A percentile compares a stretch with the other conserved stretches of the same genome.
phyloP scores from a whole-genome alignment of 2,329 filamentous ascomycete genomes.

The Pseudomassariella vexata region DNA sequence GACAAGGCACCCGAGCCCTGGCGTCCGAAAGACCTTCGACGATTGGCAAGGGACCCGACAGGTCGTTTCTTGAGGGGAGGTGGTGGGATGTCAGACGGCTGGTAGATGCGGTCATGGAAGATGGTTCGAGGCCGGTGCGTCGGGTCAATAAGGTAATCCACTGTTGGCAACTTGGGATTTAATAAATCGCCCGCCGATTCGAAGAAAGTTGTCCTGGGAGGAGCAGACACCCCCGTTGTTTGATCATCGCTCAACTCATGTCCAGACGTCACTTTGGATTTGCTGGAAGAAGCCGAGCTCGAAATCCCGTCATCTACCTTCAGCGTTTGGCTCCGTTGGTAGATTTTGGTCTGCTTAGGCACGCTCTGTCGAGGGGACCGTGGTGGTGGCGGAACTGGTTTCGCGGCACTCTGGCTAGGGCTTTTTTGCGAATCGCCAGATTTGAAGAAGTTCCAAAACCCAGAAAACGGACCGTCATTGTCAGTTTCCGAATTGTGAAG shows the following conservation, averaged over 20 bases:
- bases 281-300: conserved; percentile 26
- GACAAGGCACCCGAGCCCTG: no score
- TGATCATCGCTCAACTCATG: conserved; percentile 39
- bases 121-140: conserved; percentile 79
- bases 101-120: conserved; percentile 94
- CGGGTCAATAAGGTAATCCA: conserved; percentile 80
- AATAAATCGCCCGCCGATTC: conserved; percentile 91
- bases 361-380: conserved; percentile 9
- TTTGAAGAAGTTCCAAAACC: conserved; percentile 71
- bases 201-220: conserved; percentile 87
- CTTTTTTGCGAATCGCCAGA: conserved; percentile 44
- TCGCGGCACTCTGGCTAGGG: not conserved
- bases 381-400: no score
- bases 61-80: conserved; percentile 59
- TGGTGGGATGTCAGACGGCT: conserved; percentile 85
- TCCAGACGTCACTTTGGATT: conserved; percentile 42
- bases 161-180: conserved; percentile 78
- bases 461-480: conserved; percentile 48
- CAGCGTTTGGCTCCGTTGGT: conserved; percentile 73
- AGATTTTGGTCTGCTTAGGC: conserved; percentile 62
- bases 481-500: conserved; percentile 25
- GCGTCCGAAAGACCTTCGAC: conserved; percentile 22
- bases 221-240: conserved; percentile 52
- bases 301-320: conserved; percentile 35
- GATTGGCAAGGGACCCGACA: conserved; percentile 27